phyloP scores from a whole-genome alignment of 2,329 filamentous ascomycete species.

The Exophiala viscosa region DNA sequence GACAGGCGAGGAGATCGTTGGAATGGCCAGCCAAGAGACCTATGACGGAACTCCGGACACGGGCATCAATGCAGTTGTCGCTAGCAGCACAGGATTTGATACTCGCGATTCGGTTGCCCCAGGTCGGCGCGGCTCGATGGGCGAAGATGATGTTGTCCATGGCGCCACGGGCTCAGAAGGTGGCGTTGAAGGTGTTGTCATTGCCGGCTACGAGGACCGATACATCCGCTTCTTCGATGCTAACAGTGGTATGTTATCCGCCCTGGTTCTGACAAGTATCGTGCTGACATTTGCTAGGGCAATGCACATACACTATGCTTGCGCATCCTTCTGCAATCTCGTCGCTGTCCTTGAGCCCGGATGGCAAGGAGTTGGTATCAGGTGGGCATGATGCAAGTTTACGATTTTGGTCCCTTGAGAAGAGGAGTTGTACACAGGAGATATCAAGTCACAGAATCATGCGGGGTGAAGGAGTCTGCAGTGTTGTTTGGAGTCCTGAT shows the following conservation, averaged over 20 bases:
- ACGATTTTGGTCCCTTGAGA: conserved; percentile 96
- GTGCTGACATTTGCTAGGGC: conserved; percentile 56
- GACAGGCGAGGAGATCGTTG: conserved; percentile 83
- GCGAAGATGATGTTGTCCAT: conserved; percentile 70
- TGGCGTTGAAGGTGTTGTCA: conserved; percentile 86
- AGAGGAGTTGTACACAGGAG: conserved; percentile 90
- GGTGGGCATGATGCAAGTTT: conserved; percentile 93
- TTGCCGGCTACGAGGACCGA: conserved; percentile 93
- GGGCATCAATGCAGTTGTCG: conserved; percentile 85
- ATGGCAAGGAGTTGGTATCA: conserved; percentile 89
- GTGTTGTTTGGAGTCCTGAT: conserved; percentile 93
- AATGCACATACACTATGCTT: conserved; percentile 99
- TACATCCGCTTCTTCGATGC: conserved; percentile 98
- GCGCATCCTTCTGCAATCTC: conserved; percentile 93
- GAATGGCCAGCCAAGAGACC: conserved; percentile 90
- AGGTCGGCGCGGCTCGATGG: conserved; percentile 59
- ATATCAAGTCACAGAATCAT: conserved; percentile 90
- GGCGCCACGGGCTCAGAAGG: conserved; percentile 80
- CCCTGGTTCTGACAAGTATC: not conserved
- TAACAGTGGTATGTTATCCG: conserved; percentile 75
- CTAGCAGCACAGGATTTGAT: conserved; percentile 78
- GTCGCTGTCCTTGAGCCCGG: conserved; percentile 83
- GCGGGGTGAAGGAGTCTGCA: conserved; percentile 92
- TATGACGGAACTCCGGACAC: conserved; percentile 82
- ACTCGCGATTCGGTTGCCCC: conserved; percentile 58